These are phyloP conservation scores for Jatropha multifida DNA, from an alignment of 441 rosid genomes.

Conservation along the genomic window DNA sequence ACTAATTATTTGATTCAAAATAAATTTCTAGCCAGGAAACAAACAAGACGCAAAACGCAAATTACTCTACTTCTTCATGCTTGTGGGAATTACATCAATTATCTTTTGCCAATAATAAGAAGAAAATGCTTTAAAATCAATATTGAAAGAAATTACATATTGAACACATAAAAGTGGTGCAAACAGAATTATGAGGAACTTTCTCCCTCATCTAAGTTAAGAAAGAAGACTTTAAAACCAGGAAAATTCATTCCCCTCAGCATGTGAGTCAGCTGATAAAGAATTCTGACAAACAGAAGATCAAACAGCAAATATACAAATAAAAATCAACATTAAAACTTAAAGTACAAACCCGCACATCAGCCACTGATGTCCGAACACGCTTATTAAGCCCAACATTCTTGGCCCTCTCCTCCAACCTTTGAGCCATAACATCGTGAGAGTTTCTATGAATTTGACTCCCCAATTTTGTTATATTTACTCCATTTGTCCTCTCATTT, in stretches of 20 bases:
- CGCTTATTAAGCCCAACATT: conserved; percentile 50
- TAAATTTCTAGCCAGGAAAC: conserved; percentile 7
- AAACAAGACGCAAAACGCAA: neutral
- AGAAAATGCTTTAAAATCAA: neutral
- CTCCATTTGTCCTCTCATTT: conserved; percentile 50
- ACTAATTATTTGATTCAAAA: neutral
- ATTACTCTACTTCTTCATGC: neutral
- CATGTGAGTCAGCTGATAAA: neutral
- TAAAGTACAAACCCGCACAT: conserved; percentile 52
- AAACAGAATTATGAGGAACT: neutral
- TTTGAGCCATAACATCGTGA: conserved; percentile 44
- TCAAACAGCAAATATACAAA: conserved; percentile 21
- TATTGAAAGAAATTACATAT: neutral
- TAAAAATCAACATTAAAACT: conserved; percentile 12
- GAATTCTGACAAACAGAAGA: neutral
- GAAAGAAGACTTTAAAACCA: neutral
- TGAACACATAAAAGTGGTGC: neutral
- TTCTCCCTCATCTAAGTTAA: neutral
- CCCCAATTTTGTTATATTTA: conserved; percentile 37
- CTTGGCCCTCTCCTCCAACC: conserved; percentile 59
- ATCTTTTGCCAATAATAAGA: neutral
- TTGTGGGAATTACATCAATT: neutral
- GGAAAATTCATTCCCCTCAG: neutral
- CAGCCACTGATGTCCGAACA: conserved; percentile 49
- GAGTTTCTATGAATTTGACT: conserved; percentile 45